Base-by-base conservation (phyloP, 176 grass and related monocot genomes). In the Musa itinerans region DNA sequence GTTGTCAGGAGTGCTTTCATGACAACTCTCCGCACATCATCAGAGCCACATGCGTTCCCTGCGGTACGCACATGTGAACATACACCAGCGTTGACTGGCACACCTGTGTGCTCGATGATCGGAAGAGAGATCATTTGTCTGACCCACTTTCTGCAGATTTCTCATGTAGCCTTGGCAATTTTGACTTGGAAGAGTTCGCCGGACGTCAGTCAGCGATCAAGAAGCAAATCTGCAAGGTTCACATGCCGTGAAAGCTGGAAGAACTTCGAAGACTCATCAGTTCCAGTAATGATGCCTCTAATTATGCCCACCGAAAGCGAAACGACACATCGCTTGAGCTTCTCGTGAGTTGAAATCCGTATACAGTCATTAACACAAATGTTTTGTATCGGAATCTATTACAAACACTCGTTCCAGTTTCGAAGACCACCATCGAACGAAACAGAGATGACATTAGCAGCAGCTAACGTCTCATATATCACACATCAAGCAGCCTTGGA, bases 401-500 rank as follows among this genome's bases (percentile, higher is more conserved):
- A 43, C 34, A 43, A 43, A 6, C 34, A 43, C 34, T 43, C 34
- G 4, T 43, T 43, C 34, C 34, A 6, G 34, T 43, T 43, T 43
- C 54, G 9, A 62, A 62, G 20, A 62, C 15, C 7, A 62, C 57
- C 9, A 3, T 1, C 6, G 20, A 62, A 62, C 15, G 8, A n/a
- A 62, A 62, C 15, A 4, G 1, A 61, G 13, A 61, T 19, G n/a
- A 15, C 57, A 62, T 7, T 15, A 17, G 17, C 57, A 62, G 7
- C 17, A 8, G 57, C 57, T 62, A n/a, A 62, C 34, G 4, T 43
- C 34, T 43, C 15, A 62, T 13, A 20, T 25, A 50, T 96, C 83
- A 93, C 19, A 87, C 87, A 49, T 97, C 86, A 21, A 93, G 83
- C 68, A 87, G 77, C 74, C 89, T 87, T 15, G 94, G 94, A 81